Base-by-base conservation (phyloP, 345 rosid species). In the Kandelia obovata region DNA sequence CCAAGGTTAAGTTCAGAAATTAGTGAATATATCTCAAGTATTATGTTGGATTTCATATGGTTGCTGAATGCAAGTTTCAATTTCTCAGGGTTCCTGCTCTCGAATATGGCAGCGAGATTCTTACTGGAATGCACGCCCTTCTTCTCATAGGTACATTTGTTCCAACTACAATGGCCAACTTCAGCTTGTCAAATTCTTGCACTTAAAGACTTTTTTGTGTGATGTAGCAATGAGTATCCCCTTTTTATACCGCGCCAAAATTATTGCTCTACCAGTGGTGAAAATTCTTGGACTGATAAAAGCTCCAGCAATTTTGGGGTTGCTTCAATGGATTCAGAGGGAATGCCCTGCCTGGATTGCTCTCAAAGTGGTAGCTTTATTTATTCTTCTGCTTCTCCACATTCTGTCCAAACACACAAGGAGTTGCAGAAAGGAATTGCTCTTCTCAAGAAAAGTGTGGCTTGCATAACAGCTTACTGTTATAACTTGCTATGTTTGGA, bases 51-150 rank as follows among this genome's bases (percentile, higher is more conserved):
- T 46, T 64, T 7, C 43, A 35, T 55, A 16, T 58, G 37, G 55
- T 58, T 47, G 8, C 53, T 53, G 46, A 66, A 55, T 55, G 70
- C 39, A 53, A 47, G 10, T 20, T 37, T 49, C 67, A 62, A 37
- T 63, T 68, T 51, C 34, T 74, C 82, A 95, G 97, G 99, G 96
- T 62, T 95, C 99, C 64, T 88, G 96, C 80, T 95, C 99, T 61
- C 81, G 96, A 67, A 92, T 92, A 79, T 95, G 99, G 97, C 96
- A 95, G 68, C 84, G 96, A 65, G 88, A 92, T 83, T 92, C 97
- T 63, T 95, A 89, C 72, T 85, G 96, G 96, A 82, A 89, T 72
- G 75, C 96, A 51, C 82, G 89, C 52, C 96, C 97, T 28, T 89
- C 96, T 67, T 80, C 97, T 68, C 77, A 86, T 78, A 86, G 97